Evolutionary conservation across 495 filamentous ascomycete genomes (phyloP).

Genomic region (Pseudoneurospora amorphoporcata): DNA sequence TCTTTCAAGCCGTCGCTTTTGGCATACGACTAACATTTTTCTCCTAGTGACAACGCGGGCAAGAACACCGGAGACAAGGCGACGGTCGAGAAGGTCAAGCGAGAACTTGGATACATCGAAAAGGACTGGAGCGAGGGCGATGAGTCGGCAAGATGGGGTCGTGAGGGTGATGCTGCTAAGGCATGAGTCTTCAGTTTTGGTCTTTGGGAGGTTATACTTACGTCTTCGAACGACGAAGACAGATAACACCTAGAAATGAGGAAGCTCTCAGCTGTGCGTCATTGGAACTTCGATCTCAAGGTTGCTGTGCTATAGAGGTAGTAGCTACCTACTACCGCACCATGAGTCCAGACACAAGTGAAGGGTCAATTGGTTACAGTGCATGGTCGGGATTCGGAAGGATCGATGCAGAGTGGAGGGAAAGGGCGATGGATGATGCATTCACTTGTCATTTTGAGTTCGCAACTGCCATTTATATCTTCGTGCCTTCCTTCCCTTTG

Average conservation of each 20-base stretch:
- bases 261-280: not conserved
- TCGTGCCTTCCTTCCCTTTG: not conserved
- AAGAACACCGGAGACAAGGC: conserved; percentile 87
- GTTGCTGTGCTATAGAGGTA: not conserved
- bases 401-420: not conserved
- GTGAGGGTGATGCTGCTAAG: conserved; percentile 17
- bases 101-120: conserved; percentile 73
- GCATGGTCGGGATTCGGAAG: not conserved
- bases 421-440: not conserved
- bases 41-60: conserved; percentile 68
- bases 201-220: conserved; percentile 4
- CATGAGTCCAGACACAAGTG: not conserved
- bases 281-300: not conserved
- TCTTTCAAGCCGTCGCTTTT: not conserved
- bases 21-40: not conserved
- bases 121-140: conserved; percentile 74
- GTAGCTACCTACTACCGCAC: not conserved
- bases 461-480: not conserved
- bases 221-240: not conserved
- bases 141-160: conserved; percentile 72
- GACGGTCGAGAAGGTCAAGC: conserved; percentile 76
- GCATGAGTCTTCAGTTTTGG: not conserved
- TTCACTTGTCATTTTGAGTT: not conserved
- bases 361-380: not conserved
- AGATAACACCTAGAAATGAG: not conserved